Evolutionary conservation across 768 basidiomycete genomes (phyloP).

Genomic region (Candolleomyces aberdarensis): DNA sequence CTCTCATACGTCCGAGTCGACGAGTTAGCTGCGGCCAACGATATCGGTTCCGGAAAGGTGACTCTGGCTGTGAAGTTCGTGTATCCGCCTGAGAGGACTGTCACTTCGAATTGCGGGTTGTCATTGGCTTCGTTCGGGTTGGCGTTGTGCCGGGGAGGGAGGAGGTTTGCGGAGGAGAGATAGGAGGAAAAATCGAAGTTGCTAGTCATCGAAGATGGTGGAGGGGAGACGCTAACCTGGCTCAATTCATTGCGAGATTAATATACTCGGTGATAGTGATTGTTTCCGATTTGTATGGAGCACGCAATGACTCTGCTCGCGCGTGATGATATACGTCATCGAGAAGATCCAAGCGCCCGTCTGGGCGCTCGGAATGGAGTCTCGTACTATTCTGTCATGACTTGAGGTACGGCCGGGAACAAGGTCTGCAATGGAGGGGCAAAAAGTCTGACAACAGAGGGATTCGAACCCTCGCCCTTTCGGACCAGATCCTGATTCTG

Average conservation of each 20-base stretch:
- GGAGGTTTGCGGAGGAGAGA: not conserved
- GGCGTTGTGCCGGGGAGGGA: not conserved
- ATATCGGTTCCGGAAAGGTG: constrained; percentile 12
- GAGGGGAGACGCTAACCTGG: too few relatives aligned
- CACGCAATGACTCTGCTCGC: too few relatives aligned
- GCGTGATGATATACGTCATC: too few relatives aligned
- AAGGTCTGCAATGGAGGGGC: too few relatives aligned
- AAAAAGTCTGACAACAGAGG: constrained; percentile 38
- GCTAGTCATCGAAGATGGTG: not conserved
- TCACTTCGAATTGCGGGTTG: not conserved
- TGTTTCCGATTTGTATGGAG: too few relatives aligned
- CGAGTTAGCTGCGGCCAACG: not conserved
- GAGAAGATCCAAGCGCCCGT: too few relatives aligned
- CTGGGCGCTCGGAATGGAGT: too few relatives aligned
- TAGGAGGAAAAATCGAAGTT: not conserved
- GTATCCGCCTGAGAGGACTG: constrained; percentile 16
- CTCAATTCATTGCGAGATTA: too few relatives aligned
- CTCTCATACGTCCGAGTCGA: not conserved
- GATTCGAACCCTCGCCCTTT: constrained; percentile 57
- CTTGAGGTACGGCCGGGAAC: too few relatives aligned
- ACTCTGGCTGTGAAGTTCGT: constrained; percentile 21
- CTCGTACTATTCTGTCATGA: too few relatives aligned
- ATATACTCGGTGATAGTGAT: too few relatives aligned
- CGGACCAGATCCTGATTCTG: constrained; percentile 42
- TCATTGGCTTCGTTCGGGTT: not conserved